Evolutionary conservation across 371 early-diverging fungal genomes (phyloP).

Genomic region (Parasitella parasitica): DNA sequence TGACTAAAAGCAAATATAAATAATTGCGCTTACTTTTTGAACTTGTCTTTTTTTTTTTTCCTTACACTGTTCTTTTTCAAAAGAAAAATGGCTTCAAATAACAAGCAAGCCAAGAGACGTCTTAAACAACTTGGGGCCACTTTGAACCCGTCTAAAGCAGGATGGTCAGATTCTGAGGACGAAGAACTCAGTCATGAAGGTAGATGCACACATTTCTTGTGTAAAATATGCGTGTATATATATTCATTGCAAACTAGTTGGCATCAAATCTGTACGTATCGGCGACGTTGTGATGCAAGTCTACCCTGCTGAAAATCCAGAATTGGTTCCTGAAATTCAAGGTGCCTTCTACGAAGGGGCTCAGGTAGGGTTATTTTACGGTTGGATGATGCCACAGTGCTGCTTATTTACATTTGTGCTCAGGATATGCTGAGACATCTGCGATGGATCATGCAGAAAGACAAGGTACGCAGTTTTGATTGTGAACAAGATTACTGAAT

Average conservation of each 20-base stretch:
- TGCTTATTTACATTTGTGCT: no score
- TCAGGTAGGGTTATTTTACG: conserved; percentile 50
- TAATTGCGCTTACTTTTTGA: not conserved
- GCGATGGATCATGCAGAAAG: conserved; percentile 48
- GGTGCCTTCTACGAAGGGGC: conserved; percentile 67
- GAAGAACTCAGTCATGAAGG: conserved; percentile 44
- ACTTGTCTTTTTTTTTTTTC: not conserved
- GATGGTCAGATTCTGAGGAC: conserved; percentile 56
- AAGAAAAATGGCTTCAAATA: conserved; percentile 7
- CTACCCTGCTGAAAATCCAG: conserved; percentile 53
- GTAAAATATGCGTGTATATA: not conserved
- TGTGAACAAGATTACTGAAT: no score
- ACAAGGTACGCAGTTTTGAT: not conserved
- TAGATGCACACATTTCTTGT: not conserved
- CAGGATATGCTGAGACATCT: conserved; percentile 74
- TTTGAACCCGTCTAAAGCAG: conserved; percentile 30
- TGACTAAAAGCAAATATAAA: not conserved
- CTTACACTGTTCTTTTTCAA: not conserved
- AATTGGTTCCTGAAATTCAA: conserved; percentile 64
- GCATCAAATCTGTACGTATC: conserved; percentile 50
- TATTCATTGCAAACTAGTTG: conserved; percentile 18
- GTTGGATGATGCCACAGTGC: no score
- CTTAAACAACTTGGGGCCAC: conserved; percentile 46
- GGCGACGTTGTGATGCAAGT: conserved; percentile 68
- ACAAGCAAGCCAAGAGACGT: conserved; percentile 47